A percentile compares a stretch with the other conserved stretches of the same genome.
Conservation (phyloP, 257 asterid species). For the Petrea volubilis region DNA sequence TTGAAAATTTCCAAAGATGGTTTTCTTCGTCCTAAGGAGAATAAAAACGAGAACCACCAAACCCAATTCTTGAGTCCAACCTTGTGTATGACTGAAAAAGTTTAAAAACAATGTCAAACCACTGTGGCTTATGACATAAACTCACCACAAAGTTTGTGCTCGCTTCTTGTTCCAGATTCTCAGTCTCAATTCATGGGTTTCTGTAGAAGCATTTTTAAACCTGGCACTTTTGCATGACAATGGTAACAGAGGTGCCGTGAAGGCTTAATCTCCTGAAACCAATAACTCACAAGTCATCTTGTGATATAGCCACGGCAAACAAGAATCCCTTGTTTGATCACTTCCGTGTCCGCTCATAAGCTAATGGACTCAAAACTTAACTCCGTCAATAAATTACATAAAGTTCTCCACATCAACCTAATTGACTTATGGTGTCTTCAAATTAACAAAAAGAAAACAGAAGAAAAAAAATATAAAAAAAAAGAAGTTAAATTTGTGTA, state of each 20-base stretch:
- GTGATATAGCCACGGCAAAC: neutral
- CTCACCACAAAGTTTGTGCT: conserved; percentile 8
- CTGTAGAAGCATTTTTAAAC: neutral
- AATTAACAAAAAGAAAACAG: neutral
- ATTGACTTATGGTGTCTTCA: neutral
- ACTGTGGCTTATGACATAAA: neutral
- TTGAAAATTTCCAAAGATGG: neutral
- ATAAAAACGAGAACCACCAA: neutral
- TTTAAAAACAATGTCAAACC: neutral
- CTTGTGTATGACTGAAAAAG: neutral
- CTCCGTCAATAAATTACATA: neutral
- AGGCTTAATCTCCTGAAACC: conserved; percentile 9
- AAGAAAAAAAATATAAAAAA: neutral
- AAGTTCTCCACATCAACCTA: neutral
- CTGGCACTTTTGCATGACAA: conserved; percentile 13
- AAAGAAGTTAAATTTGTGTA: neutral
- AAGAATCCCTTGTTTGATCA: neutral
- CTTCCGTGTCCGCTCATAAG: neutral
- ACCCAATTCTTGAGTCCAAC: neutral
- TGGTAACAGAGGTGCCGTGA: neutral
- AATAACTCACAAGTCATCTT: conserved; percentile 11
- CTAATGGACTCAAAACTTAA: neutral
- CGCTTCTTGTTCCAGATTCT: neutral
- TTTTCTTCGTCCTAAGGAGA: neutral
- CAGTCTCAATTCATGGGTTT: neutral